Base-by-base conservation (phyloP, 805 yeast species). In the Pichia nanzhaoensis region DNA sequence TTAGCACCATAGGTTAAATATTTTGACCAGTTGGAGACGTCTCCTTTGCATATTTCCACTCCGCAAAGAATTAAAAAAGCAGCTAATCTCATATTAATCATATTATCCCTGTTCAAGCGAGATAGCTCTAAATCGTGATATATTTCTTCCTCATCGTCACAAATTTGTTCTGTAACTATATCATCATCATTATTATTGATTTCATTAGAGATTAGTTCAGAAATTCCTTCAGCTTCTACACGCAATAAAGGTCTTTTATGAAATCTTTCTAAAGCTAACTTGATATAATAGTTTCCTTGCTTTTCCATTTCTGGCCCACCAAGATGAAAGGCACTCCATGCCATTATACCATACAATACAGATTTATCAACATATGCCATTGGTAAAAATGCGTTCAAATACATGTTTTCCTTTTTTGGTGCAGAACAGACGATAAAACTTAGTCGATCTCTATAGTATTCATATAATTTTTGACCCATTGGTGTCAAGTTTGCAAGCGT, bases 41-140 rank as follows among this genome's bases (percentile, higher is more conserved):
- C 95, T 7, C 95, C 95, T 51, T 79, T 74, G 63, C 91, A 85
- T 43, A 86, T 83, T 56, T 84, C 89, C 1, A 86, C 90, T n/a
- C 84, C 87, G 52, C 84, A 76, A 41, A 85, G 67, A 42, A 86
- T 76, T 50, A 85, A 63, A 43, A 82, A 67, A 16, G 82, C 75
- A 1, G 95, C 90, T 37, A 85, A 58, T 48, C 81, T 72, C 51
- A 65, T 55, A 31, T 74, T 58, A 14, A 68, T 59, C 9, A 62
- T 41, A 42, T 68, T 64, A 22, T 70, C 60, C 18, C 42, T 35
- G 31, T 54, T 65, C 42, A 61, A 47, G 42, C 13, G 41, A 34
- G 16, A 47, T 48, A 42, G 41, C 46, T 36, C 42, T 45, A 43
- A 34, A 35, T 39, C 39, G 33, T 37, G 32, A 16, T 38, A 39